These are phyloP conservation scores for Dillenia suffruticosa DNA, from an alignment of 164 flowering plant genomes.

Conservation along the genomic window DNA sequence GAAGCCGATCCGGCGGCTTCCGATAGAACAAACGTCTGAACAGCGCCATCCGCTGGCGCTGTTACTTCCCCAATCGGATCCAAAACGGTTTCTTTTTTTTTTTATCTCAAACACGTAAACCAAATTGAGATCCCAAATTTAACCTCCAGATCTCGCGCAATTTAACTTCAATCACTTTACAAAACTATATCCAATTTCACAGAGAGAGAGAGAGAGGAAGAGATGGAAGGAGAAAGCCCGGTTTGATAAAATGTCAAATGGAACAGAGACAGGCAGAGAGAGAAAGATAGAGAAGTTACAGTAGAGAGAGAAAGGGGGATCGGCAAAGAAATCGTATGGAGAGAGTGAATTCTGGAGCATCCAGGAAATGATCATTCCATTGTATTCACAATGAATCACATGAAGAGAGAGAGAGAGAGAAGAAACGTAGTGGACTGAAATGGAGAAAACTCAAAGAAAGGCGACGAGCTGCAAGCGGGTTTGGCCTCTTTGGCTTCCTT, in stretches of 20 bases:
- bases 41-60: conserved; percentile 95
- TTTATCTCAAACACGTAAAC: conserved; percentile 8
- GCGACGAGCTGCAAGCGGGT: background rate
- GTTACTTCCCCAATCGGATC: conserved; percentile 55
- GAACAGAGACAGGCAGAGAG: background rate
- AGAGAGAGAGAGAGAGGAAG: background rate
- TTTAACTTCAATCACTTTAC: background rate
- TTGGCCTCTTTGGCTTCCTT: conserved; percentile 12
- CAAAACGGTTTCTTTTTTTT: conserved; percentile 32
- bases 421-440: conserved; percentile 10
- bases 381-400: conserved; percentile 2
- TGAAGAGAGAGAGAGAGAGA: background rate
- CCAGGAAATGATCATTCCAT: conserved; percentile 9
- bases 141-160: too few species aligned
- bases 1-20: conserved; percentile 94
- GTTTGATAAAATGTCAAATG: too few species aligned
- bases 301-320: conserved; percentile 9
- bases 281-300: background rate
- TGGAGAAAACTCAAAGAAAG: background rate
- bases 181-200: conserved; percentile 19
- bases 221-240: background rate
- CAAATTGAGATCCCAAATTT: conserved; percentile 11
- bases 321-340: background rate
- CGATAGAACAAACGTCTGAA: conserved; percentile 84
- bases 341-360: background rate